Evolutionary conservation across 352 stramenopile species (phyloP).

Genomic region (Pythium apleroticum): DNA sequence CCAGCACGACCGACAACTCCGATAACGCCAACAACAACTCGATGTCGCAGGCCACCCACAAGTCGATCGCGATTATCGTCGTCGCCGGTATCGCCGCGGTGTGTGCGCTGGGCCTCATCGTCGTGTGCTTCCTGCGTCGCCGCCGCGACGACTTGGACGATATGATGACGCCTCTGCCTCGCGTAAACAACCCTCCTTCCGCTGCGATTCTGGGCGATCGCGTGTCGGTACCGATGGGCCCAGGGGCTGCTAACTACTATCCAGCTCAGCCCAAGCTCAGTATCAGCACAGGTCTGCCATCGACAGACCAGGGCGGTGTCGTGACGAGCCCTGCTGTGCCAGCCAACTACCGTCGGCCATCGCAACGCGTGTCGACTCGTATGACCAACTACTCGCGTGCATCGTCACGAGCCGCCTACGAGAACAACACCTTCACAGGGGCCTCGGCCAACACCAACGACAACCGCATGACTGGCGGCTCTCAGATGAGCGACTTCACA

Average conservation of each 20-base stretch:
- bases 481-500: slow-evolving; percentile 13
- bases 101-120: slow-evolving; percentile 20
- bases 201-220: not conserved
- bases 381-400: slow-evolving; percentile 20
- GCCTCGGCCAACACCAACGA: not conserved
- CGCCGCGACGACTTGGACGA: slow-evolving; percentile 21
- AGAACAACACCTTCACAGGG: slow-evolving; percentile 7
- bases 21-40: not conserved
- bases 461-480: slow-evolving; percentile 1
- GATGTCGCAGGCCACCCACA: slow-evolving; percentile 12
- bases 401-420: slow-evolving; percentile 11
- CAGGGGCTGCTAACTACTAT: slow-evolving; percentile 25
- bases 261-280: slow-evolving; percentile 18
- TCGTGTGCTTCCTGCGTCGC: slow-evolving; percentile 30
- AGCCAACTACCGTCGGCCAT: slow-evolving; percentile 18
- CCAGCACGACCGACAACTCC: not conserved
- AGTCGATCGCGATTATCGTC: slow-evolving; percentile 27
- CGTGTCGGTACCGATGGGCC: slow-evolving; percentile 13
- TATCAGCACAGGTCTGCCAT: slow-evolving; percentile 11
- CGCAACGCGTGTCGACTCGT: slow-evolving; percentile 11
- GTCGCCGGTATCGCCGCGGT: slow-evolving; percentile 23
- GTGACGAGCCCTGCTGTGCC: slow-evolving; percentile 23
- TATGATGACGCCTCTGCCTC: slow-evolving; percentile 21
- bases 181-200: not conserved
- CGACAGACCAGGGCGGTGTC: slow-evolving; percentile 5